Conservation (phyloP, 306 rosid genomes). For the Citrullus colocynthis region DNA sequence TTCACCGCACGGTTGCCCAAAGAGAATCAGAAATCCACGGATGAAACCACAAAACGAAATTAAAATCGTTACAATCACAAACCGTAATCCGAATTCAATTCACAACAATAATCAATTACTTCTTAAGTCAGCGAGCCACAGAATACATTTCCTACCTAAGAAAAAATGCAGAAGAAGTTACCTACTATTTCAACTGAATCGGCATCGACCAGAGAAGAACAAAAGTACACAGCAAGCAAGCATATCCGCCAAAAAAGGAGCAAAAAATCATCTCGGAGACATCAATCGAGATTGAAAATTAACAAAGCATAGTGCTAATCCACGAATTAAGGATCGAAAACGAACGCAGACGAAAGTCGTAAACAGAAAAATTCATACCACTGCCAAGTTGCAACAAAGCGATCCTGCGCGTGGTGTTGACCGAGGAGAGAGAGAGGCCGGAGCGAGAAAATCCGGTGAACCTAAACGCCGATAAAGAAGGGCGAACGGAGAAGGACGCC, state of each 20-base stretch:
- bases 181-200: background rate
- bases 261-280: background rate
- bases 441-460: conserved; percentile 32
- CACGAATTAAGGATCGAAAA: background rate
- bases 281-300: background rate
- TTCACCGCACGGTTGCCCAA: background rate
- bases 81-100: background rate
- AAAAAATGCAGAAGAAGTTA: background rate
- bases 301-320: background rate
- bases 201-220: background rate
- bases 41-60: background rate
- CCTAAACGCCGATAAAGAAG: conserved; percentile 48
- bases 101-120: background rate
- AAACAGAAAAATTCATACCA: conserved; percentile 20
- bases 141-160: background rate
- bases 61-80: background rate
- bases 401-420: conserved; percentile 33
- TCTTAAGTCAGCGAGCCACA: background rate
- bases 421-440: conserved; percentile 29
- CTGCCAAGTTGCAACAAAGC: conserved; percentile 29
- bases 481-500: conserved; percentile 70
- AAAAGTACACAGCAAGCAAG: background rate
- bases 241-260: background rate
- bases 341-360: conserved; percentile 7
- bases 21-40: background rate